These are phyloP conservation scores for Aleurites moluccanus DNA, from an alignment of 441 rosid species.

Conservation along the genomic window DNA sequence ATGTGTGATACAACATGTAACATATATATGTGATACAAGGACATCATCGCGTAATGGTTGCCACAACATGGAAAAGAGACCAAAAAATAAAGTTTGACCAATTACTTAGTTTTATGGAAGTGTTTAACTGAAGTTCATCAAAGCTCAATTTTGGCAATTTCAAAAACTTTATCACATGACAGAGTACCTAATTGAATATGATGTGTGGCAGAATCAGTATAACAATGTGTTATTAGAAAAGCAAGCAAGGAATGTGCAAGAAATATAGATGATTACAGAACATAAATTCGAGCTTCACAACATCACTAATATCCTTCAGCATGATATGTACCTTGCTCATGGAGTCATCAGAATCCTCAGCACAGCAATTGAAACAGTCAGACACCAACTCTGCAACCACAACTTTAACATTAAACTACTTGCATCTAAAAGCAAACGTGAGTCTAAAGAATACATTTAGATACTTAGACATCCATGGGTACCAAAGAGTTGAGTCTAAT, in stretches of 20 bases:
- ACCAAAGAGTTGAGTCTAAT: not conserved
- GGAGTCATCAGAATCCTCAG: conserved; percentile 90
- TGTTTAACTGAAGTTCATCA: not conserved
- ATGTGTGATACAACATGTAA: not conserved
- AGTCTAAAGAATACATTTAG: not conserved
- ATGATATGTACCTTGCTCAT: conserved; percentile 62
- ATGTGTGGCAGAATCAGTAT: not conserved
- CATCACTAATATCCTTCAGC: not conserved
- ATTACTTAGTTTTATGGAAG: not conserved
- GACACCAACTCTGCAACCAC: conserved; percentile 76
- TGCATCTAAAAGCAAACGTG: not conserved
- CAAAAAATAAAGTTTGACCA: not conserved
- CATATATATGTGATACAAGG: not conserved
- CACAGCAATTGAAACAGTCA: conserved; percentile 92
- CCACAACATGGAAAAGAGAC: not conserved
- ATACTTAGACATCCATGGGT: not conserved
- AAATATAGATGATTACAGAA: not conserved
- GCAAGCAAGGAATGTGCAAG: not conserved
- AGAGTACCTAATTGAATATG: not conserved
- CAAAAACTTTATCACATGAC: not conserved
- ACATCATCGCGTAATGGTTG: not conserved
- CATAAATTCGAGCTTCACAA: not conserved
- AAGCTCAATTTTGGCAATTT: not conserved
- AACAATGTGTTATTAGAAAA: not conserved
- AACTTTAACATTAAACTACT: conserved; percentile 22